Evolutionary conservation across 345 rosid genomes (phyloP).

Genomic region (Carallia pectinifolia): DNA sequence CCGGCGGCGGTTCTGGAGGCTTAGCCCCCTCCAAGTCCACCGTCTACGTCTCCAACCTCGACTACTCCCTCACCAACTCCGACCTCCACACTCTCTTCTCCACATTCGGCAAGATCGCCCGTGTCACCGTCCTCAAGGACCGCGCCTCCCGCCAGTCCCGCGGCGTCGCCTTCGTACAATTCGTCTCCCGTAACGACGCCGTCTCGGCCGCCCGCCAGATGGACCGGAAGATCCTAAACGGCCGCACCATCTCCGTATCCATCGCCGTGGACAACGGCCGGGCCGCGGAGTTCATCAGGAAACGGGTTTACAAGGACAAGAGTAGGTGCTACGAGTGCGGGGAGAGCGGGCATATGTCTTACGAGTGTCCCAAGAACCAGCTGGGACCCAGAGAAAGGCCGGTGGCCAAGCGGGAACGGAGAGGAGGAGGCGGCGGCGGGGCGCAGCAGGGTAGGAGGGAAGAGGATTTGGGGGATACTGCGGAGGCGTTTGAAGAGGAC

Average conservation of each 20-base stretch:
- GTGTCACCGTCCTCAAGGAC: slow-evolving; percentile 82
- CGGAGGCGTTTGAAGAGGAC: slow-evolving; percentile 64
- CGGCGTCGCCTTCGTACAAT: slow-evolving; percentile 86
- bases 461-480: slow-evolving; percentile 28
- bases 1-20: slow-evolving; percentile 64
- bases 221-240: slow-evolving; percentile 78
- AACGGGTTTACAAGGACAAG: slow-evolving; percentile 81
- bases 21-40: slow-evolving; percentile 91
- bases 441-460: slow-evolving; percentile 21
- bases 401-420: slow-evolving; percentile 46
- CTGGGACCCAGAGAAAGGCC: slow-evolving; percentile 90
- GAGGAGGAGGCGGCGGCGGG: slow-evolving; percentile 32
- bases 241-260: slow-evolving; percentile 64
- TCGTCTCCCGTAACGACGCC: slow-evolving; percentile 72
- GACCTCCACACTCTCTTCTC: slow-evolving; percentile 94
- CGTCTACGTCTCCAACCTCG: slow-evolving; percentile 81
- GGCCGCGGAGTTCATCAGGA: slow-evolving; percentile 75
- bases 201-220: slow-evolving; percentile 52
- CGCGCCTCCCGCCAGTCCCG: slow-evolving; percentile 62
- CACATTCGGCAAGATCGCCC: slow-evolving; percentile 80
- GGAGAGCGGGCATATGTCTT: slow-evolving; percentile 79
- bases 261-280: slow-evolving; percentile 84
- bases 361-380: slow-evolving; percentile 91
- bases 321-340: slow-evolving; percentile 92
- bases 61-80: slow-evolving; percentile 82